A percentile compares a stretch with the other conserved stretches of the same genome.
phyloP scores from a whole-genome alignment of 2,329 filamentous ascomycete genomes.

The Ophiobolus disseminans region DNA sequence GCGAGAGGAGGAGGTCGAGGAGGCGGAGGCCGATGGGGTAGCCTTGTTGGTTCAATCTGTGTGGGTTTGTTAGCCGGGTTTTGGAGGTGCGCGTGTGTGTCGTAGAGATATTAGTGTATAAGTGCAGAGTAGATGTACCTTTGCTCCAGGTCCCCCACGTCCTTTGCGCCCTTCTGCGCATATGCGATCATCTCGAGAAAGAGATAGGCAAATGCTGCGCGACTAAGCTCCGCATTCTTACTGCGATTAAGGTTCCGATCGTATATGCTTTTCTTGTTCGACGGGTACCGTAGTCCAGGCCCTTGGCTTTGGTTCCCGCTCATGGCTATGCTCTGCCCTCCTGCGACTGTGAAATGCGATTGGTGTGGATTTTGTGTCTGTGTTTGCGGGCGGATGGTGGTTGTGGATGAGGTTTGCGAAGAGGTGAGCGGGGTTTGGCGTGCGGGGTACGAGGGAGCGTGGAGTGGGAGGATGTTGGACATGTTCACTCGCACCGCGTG shows the following conservation, averaged over 20 bases:
- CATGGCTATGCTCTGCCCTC: conserved; percentile 29
- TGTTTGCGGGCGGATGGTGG: conserved; percentile 10
- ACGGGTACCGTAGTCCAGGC: conserved; percentile 80
- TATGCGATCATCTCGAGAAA: conserved; percentile 98
- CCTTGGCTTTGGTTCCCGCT: conserved; percentile 33
- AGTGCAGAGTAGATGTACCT: conserved; percentile 62
- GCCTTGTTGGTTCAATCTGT: conserved; percentile 85
- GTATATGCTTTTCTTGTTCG: conserved; percentile 97
- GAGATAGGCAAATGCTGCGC: conserved; percentile 92
- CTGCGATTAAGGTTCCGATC: conserved; percentile 91
- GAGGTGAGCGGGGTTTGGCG: conserved; percentile 16
- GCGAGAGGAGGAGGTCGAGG: conserved; percentile 89
- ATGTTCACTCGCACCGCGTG: conserved; percentile 18
- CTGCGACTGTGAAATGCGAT: conserved; percentile 9
- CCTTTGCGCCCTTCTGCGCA: conserved; percentile 87
- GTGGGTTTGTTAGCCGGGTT: background rate
- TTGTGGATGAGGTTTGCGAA: conserved; percentile 7
- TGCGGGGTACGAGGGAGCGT: conserved; percentile 15
- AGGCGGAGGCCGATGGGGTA: conserved; percentile 93
- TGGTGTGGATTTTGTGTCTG: conserved; percentile 9
- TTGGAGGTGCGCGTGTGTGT: no score
- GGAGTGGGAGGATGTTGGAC: conserved; percentile 31
- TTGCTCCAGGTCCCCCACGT: conserved; percentile 92
- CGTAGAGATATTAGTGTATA: no score
- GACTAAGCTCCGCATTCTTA: conserved; percentile 86